Evolutionary conservation across 345 rosid genomes (phyloP).

Genomic region (Eucalyptus lansdowneana): DNA sequence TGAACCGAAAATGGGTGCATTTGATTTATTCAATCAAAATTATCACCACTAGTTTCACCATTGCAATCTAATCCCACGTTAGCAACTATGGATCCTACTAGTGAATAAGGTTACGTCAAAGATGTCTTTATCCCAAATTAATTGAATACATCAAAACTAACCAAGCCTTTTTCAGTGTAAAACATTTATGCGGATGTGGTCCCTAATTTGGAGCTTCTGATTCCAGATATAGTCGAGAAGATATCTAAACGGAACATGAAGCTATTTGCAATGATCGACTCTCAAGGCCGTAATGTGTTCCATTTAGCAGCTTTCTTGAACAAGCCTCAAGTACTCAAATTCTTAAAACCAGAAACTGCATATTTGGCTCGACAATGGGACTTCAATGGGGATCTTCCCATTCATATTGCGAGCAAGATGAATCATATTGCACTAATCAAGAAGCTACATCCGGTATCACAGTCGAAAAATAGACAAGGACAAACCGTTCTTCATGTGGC

Average conservation of each 20-base stretch:
- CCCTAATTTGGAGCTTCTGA: not conserved
- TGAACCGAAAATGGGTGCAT: too few relatives aligned
- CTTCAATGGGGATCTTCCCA: too few relatives aligned
- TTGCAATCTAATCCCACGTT: not conserved
- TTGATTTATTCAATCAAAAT: not conserved
- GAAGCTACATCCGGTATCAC: not conserved
- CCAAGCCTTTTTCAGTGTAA: not conserved
- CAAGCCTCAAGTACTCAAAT: fast-evolving
- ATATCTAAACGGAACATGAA: fast-evolving
- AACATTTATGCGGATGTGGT: not conserved
- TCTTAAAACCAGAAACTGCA: too few relatives aligned
- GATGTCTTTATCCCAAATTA: not conserved
- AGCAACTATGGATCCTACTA: not conserved
- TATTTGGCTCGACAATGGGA: too few relatives aligned
- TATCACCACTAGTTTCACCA: not conserved
- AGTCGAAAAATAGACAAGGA: not conserved
- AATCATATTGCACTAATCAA: too few relatives aligned
- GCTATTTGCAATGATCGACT: not conserved
- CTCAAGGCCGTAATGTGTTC: too few relatives aligned
- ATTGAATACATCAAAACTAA: not conserved
- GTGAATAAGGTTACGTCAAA: not conserved
- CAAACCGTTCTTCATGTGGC: not conserved
- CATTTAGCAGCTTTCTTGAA: too few relatives aligned
- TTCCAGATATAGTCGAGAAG: fast-evolving
- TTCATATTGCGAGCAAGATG: not conserved